Evolutionary conservation across 768 basidiomycete species (phyloP), one percentile per base, ranked within the genome.

Genomic region (Holtermannia corniformis): DNA sequence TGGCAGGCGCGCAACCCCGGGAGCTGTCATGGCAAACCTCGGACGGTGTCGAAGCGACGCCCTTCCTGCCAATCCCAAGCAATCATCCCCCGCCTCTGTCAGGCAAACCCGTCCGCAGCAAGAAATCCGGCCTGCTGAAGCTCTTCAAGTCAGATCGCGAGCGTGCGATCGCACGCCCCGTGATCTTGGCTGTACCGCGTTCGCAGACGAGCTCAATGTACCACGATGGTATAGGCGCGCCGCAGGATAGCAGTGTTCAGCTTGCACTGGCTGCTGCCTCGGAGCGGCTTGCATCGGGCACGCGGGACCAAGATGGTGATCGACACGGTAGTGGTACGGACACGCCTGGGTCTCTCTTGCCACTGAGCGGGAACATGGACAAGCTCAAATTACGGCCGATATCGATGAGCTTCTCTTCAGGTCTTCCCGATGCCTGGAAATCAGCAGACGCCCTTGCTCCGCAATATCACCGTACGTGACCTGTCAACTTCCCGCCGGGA

Each of bases 381-480:
- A 49, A 56, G 45, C 54, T 66, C 13, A 62, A 66, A 49, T 49
- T 66, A 11, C 55, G 64, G 20, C 64, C 64, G 7, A 49, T 66
- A 5, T 61, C 59, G n/a, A 63, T 66, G 62, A 59, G 50, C 2
- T 59, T 66, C 23, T 22, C 60, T 10, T 41, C 52, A 5, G 59
- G 59, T 26, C 49, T 66, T 32, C 62, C 64, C 19, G 44, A 14
- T 12, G 26, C 48, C 7, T 25, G 25, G 4, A 43, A 32, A 14
- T 43, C 44, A 3, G n/a, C 25, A 21, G 48, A 42, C 19, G 49
- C 41, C 20, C 44, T 25, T 25, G 10, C 19, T 24, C 11, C 41
- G 37, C 40, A 37, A 21, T 37, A 42, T 51, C 24, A 52, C 32
- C 22, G 32, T 26, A 1, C 11, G 14, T 5, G 45, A 47, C 28